Base-by-base conservation (phyloP, 1,284 basidiomycete genomes). In the Albatrellus sp. region DNA sequence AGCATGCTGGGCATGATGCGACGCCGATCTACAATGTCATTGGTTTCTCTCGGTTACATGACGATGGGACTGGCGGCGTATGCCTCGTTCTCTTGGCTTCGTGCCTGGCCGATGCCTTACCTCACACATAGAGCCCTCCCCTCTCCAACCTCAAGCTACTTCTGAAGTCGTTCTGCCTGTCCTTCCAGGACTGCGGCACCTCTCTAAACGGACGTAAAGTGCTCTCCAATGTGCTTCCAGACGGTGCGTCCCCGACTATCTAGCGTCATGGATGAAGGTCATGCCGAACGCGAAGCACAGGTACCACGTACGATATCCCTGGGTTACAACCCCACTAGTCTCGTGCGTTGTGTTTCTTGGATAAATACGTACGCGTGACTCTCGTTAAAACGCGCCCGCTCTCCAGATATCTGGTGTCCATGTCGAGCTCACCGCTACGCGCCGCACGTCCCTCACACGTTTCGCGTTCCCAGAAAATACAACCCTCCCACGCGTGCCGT, bases 1-100 rank as follows among this genome's bases (percentile, higher is more conserved):
- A 78, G 75, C 75, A 77, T 55, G 77, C 74, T 4, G 77, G 77
- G 5, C 80, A 79, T 48, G 77, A 80, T 35, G 59, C 55, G 12
- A 52, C 60, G 48, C 58, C 60, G 0, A 49, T 43, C 10, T 77
- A 64, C 56, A 73, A 72, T 30, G 75, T 64, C 0, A 76, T 68
- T 2, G 77, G 77, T 0, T 79, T 80, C 53, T 78, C 75, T 5
- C 75, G 77, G 50, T 52, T 80, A 41, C 77, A 80, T 52, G 75
- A 80, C 49, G 69, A 68, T 48, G 77, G 77, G 24, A 78, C 74
- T 6, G 75, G 75, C 17, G 75, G 75, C 14, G 73, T 74, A 48
- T 46, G 64, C 55, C 11, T 24, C 28, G 29, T 6, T 10, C 28
- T 30, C 28, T 40, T 16, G 30, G 2, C 10, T 13, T 29, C n/a